These are phyloP conservation scores for Dendrothele bispora DNA, from an alignment of 768 basidiomycete genomes.

Conservation along the genomic window DNA sequence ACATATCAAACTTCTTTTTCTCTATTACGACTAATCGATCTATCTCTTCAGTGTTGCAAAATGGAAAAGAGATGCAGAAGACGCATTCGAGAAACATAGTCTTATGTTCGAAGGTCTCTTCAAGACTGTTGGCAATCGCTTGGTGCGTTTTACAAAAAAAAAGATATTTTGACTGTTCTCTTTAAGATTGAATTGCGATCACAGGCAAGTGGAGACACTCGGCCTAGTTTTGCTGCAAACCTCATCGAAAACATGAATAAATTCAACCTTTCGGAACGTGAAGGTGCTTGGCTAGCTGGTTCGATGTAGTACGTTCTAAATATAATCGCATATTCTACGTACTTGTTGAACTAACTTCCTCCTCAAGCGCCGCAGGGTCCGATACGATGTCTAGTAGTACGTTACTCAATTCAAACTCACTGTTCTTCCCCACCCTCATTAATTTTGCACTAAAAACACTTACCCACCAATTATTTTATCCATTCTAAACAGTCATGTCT, in stretches of 20 bases:
- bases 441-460: too few species aligned
- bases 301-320: not conserved
- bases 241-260: not conserved
- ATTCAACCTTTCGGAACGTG: not conserved
- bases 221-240: not conserved
- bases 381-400: constrained; percentile 12
- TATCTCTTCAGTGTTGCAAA: constrained; percentile 16
- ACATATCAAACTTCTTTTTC: too few species aligned
- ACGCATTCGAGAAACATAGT: not conserved
- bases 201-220: not conserved
- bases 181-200: not conserved
- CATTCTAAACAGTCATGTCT: too few species aligned
- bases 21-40: too few species aligned
- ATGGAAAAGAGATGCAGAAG: constrained; percentile 22
- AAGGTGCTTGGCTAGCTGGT: not conserved
- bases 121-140: not conserved
- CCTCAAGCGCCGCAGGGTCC: not conserved
- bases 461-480: too few species aligned
- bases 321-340: too few species aligned
- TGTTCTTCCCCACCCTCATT: too few species aligned
- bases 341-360: not conserved
- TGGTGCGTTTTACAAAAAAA: not conserved
- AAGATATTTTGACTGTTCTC: not conserved
- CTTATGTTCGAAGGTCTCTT: not conserved
- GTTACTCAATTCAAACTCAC: too few species aligned